A percentile compares a stretch with the other conserved stretches of the same genome.
Conservation (phyloP, 768 basidiomycete genomes). For the Xerocomus brunneocitrinus region DNA sequence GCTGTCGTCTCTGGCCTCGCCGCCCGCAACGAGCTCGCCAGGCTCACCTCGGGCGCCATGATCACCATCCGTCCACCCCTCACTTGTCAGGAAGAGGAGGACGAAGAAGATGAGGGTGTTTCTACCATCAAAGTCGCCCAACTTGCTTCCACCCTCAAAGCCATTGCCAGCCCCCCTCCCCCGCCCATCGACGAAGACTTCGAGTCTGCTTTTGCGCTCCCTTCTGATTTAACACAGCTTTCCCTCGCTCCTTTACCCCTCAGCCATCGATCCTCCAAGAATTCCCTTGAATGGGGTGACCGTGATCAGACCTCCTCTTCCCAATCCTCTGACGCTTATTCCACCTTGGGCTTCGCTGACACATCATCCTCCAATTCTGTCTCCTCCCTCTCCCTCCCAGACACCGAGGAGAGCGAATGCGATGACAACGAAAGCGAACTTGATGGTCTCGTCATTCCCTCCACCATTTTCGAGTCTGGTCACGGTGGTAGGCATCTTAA, state of each 20-base stretch:
- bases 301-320: slow-evolving; percentile 79
- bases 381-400: slow-evolving; percentile 59
- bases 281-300: slow-evolving; percentile 82
- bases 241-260: slow-evolving; percentile 77
- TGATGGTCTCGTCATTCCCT: slow-evolving; percentile 77
- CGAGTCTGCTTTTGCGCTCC: slow-evolving; percentile 78
- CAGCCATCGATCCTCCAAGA: slow-evolving; percentile 74
- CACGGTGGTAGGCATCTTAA: slow-evolving; percentile 49
- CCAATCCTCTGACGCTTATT: slow-evolving; percentile 85
- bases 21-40: slow-evolving; percentile 39
- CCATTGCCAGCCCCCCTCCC: slow-evolving; percentile 32
- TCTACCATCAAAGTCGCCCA: slow-evolving; percentile 77
- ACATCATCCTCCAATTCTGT: slow-evolving; percentile 70
- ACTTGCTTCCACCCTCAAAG: slow-evolving; percentile 36
- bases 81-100: slow-evolving; percentile 41
- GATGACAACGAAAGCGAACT: slow-evolving; percentile 70
- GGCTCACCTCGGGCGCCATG: slow-evolving; percentile 19
- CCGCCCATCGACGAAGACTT: slow-evolving; percentile 63
- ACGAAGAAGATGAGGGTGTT: slow-evolving; percentile 74
- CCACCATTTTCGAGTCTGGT: slow-evolving; percentile 69
- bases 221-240: slow-evolving; percentile 73
- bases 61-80: slow-evolving; percentile 65
- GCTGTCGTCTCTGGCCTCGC: slow-evolving; percentile 36
- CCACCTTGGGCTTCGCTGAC: slow-evolving; percentile 70
- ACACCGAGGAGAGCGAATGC: slow-evolving; percentile 66